Conservation (phyloP, 306 rosid genomes). For the Vicia villosa region DNA sequence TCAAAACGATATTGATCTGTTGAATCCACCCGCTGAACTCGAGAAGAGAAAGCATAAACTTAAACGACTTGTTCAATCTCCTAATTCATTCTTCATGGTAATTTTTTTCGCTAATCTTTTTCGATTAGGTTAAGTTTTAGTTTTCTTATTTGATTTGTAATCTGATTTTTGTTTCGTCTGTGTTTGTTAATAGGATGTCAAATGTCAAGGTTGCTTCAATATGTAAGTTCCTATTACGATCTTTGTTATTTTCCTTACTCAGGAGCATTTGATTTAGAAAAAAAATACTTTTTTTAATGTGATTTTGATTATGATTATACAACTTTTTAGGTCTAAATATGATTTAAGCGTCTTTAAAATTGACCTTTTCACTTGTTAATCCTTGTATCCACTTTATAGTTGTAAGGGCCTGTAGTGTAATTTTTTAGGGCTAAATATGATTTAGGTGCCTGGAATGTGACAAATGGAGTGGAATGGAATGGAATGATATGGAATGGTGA, state of each 20-base stretch:
- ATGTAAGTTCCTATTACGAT: constrained; percentile 48
- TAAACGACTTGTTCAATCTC: constrained; percentile 55
- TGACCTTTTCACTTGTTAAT: background rate
- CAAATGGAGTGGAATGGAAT: no score
- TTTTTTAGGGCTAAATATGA: no score
- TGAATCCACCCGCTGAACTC: constrained; percentile 54
- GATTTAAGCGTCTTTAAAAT: background rate
- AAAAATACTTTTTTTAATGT: background rate
- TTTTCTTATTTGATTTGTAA: background rate
- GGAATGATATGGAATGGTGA: no score
- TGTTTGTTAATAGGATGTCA: constrained; percentile 48
- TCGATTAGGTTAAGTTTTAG: background rate
- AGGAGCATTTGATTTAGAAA: background rate
- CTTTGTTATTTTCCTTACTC: no score
- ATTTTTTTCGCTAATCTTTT: background rate
- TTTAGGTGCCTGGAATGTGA: no score
- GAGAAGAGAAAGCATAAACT: constrained; percentile 60
- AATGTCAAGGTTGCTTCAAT: constrained; percentile 59
- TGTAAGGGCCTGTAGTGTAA: no score
- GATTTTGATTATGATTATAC: background rate
- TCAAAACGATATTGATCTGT: constrained; percentile 54
- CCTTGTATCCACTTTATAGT: no score
- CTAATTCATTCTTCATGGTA: constrained; percentile 64
- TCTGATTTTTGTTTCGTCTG: background rate
- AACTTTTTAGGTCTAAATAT: background rate